Base-by-base conservation (phyloP, 192 early-diverging fungal species). In the Rhizoclosmatium sp. region DNA sequence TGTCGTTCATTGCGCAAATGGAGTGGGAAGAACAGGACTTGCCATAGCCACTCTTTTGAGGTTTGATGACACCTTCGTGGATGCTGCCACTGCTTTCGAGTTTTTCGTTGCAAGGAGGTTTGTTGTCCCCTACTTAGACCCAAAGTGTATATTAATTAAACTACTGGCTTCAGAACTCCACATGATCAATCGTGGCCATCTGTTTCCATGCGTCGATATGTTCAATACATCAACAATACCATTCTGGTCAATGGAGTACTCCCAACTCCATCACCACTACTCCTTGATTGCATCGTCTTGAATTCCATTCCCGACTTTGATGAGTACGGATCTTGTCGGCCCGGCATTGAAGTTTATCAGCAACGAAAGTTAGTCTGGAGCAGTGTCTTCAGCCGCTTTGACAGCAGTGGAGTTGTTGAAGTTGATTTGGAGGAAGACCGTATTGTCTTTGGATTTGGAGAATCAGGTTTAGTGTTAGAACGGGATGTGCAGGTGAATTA, bases 1-100 rank as follows among this genome's bases (percentile, higher is more conserved):
- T 31, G 61, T 91, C 23, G 76, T 90, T 12, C 88, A 90, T 66
- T 90, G 89, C 80, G 72, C 80, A 19, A 88, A 90, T 69, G 90
- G 88, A 19, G 59, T 86, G 16, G 81, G 75, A 9, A 80, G 85
- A 5, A 82, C 85, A 12, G 85, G 79, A 54, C 54, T 89, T 16
- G 87, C 85, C 3, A 79, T 88, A 41, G 81, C 88, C 10, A 83
- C 85, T 41, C 89, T 87, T 68, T 74, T 91, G 19, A 66, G 84
- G 2, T 91, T 78, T 58, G 64, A 74, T 19, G 82, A 85, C 44
- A 78, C 78, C 31, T 85, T 89, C 45, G 54, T 72, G 14, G 83
- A 88, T 66, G 85, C 86, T 4, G 4, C 54, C 51, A 54, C 16
- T 54, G 51, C 51, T 54, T 31, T 31, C 31, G 31, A 31, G 31